Evolutionary conservation across 306 rosid genomes (phyloP).

Genomic region (Prunus mira): DNA sequence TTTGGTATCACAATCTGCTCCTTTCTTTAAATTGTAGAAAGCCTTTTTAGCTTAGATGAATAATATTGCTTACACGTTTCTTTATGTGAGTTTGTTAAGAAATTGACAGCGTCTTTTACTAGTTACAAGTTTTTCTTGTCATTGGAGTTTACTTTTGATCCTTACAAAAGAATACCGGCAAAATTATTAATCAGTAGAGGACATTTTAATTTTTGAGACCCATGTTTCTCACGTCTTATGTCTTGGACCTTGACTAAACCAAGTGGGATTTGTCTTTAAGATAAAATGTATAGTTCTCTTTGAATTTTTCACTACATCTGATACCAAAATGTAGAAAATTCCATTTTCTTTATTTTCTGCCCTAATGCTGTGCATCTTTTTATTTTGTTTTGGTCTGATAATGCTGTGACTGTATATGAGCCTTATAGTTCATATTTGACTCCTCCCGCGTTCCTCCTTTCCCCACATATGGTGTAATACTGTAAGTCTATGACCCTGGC

Average conservation of each 20-base stretch:
- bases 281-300: neutral
- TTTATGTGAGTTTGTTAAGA: neutral
- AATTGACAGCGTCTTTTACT: neutral
- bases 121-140: neutral
- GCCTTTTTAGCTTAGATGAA: neutral
- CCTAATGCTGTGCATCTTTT: neutral
- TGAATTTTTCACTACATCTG: neutral
- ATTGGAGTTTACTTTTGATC: neutral
- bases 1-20: neutral
- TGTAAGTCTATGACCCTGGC: neutral
- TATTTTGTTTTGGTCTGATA: too few relatives aligned
- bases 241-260: neutral
- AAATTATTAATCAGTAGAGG: neutral
- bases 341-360: neutral
- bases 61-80: neutral
- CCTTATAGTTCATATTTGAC: neutral
- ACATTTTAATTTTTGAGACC: neutral
- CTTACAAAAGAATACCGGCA: neutral
- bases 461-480: neutral
- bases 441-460: neutral
- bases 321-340: neutral
- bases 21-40: neutral
- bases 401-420: neutral
- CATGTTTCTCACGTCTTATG: neutral
- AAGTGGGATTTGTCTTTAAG: neutral